Evolutionary conservation across 2,329 filamentous ascomycete genomes (phyloP).

Genomic region (Aspergillus sp.): DNA sequence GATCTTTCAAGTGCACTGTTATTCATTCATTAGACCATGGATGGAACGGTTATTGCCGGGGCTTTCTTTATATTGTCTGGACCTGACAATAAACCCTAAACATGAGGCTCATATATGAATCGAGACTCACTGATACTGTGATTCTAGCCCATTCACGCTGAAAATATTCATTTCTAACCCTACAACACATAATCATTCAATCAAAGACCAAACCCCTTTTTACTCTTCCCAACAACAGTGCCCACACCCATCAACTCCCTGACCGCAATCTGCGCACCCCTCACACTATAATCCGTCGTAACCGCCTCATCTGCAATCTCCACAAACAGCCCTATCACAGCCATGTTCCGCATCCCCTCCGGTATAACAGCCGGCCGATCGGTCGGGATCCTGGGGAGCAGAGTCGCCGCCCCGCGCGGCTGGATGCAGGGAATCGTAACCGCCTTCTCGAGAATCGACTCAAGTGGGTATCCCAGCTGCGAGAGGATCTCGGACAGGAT

Average conservation of each 20-base stretch:
- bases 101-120: too few relatives aligned
- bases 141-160: too few relatives aligned
- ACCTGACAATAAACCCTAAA: too few relatives aligned
- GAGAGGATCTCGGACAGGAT: conserved; percentile 41
- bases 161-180: too few relatives aligned
- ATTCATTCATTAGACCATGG: too few relatives aligned
- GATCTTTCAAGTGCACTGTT: too few relatives aligned
- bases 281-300: conserved; percentile 21
- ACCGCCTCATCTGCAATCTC: conserved; percentile 18
- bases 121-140: too few relatives aligned
- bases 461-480: conserved; percentile 36
- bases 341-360: conserved; percentile 14
- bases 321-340: conserved; percentile 21
- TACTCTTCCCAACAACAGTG: background rate
- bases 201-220: conserved; percentile 1
- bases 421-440: conserved; percentile 41
- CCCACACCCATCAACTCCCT: conserved; percentile 18
- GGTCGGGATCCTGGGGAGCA: conserved; percentile 2
- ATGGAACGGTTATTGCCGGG: too few relatives aligned
- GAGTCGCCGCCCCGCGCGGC: conserved; percentile 25
- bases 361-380: conserved; percentile 42
- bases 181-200: too few relatives aligned
- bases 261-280: conserved; percentile 22
- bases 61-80: too few relatives aligned
- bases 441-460: conserved; percentile 27